Evolutionary conservation across 257 asterid species (phyloP).

Genomic region (Gentiana dahurica): DNA sequence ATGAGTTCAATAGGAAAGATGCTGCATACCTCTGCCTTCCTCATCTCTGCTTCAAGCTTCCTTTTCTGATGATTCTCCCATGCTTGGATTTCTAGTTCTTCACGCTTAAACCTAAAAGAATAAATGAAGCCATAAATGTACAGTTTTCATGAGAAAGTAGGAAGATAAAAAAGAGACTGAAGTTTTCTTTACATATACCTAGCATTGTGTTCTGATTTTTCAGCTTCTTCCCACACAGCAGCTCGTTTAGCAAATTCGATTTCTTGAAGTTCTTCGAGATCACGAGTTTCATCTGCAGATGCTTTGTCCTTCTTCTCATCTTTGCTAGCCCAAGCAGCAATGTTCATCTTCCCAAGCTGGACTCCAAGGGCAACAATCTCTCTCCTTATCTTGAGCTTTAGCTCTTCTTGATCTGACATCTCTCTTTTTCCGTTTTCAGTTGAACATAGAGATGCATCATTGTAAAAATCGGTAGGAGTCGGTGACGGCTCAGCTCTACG

Average conservation of each 20-base stretch:
- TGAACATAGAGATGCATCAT: slow-evolving; percentile 16
- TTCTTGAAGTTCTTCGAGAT: slow-evolving; percentile 40
- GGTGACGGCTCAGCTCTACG: slow-evolving; percentile 69
- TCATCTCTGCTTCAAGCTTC: slow-evolving; percentile 90
- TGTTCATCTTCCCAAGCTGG: slow-evolving; percentile 90
- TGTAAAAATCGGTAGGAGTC: slow-evolving; percentile 33
- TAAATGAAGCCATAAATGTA: no score
- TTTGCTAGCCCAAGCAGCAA: slow-evolving; percentile 99
- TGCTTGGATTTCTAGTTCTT: slow-evolving; percentile 82
- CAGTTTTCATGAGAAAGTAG: no score
- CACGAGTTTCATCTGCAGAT: slow-evolving; percentile 19
- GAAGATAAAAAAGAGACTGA: neutral
- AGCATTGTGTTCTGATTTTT: slow-evolving; percentile 71
- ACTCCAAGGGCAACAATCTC: slow-evolving; percentile 94
- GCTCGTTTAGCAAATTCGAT: slow-evolving; percentile 76
- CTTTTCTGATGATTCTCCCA: slow-evolving; percentile 97
- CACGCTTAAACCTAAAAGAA: slow-evolving; percentile 62
- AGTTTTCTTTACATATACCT: slow-evolving; percentile 36
- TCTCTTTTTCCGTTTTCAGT: slow-evolving; percentile 37
- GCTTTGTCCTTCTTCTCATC: slow-evolving; percentile 48
- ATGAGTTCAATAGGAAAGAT: neutral
- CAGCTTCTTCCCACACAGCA: slow-evolving; percentile 92
- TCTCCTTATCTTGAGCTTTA: slow-evolving; percentile 65
- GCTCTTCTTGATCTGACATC: slow-evolving; percentile 60
- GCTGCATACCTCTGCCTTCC: slow-evolving; percentile 69